A percentile compares a stretch with the other conserved stretches of the same genome.
phyloP scores from a whole-genome alignment of 225 moss, liverwort and hornwort species.

The Neckera pumila region DNA sequence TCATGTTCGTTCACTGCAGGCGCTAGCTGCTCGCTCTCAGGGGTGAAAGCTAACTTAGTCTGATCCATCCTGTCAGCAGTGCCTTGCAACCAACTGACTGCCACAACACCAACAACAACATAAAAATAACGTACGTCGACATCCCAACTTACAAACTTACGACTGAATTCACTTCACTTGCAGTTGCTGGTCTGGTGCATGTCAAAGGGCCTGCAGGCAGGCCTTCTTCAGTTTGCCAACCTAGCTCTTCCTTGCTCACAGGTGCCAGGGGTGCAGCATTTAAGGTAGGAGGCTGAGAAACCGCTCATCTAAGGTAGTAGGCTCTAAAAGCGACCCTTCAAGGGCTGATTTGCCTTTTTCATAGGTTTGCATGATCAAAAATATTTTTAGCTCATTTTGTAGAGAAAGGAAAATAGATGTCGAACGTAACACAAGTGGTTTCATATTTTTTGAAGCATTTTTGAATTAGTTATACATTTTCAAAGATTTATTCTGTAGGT shows the following conservation, averaged over 20 bases:
- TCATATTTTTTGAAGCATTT: no score
- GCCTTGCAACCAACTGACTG: neutral
- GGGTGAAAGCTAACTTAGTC: neutral
- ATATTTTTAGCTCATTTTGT: no score
- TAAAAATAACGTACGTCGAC: neutral
- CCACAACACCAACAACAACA: neutral
- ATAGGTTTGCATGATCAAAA: no score
- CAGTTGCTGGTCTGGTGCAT: neutral
- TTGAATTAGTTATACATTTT: no score
- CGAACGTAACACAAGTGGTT: no score
- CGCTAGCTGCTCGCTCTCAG: no score
- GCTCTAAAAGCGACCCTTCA: no score
- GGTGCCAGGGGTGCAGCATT: neutral
- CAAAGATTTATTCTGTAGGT: no score
- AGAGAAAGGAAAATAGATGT: no score
- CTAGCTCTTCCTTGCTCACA: neutral
- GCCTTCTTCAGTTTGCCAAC: neutral
- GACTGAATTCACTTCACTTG: neutral
- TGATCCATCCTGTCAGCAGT: neutral
- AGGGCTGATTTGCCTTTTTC: no score
- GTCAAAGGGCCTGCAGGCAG: neutral
- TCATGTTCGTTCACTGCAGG: neutral
- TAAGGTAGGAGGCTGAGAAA: no score
- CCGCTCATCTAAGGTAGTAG: no score
- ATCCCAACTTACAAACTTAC: neutral